Conservation (phyloP, 2,329 filamentous ascomycete genomes). For the Cercospora brassicicola region DNA sequence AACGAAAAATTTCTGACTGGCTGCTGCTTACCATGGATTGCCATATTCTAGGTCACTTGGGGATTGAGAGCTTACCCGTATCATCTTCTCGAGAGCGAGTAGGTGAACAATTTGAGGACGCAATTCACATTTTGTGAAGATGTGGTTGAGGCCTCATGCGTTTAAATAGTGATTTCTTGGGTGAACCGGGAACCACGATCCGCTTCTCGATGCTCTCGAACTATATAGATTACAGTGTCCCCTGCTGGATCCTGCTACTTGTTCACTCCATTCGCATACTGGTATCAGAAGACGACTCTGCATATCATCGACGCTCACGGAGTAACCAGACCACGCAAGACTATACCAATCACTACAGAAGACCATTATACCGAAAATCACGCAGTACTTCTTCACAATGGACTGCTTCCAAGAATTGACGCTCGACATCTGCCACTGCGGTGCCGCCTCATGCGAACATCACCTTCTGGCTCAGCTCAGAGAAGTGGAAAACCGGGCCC, state of each 20-base stretch:
- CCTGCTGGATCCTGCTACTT: background rate
- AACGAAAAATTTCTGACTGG: background rate
- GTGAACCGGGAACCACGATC: background rate
- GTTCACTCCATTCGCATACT: background rate
- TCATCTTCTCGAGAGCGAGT: background rate
- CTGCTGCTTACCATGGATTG: background rate
- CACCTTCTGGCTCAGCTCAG: background rate
- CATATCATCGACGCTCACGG: background rate
- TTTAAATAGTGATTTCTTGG: background rate
- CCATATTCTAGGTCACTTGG: constrained; percentile 3
- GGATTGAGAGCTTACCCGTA: background rate
- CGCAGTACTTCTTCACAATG: background rate
- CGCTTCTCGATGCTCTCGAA: background rate
- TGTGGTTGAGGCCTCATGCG: background rate
- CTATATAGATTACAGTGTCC: background rate
- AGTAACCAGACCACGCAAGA: background rate
- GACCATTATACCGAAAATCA: background rate
- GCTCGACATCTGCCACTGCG: background rate
- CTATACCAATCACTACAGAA: background rate
- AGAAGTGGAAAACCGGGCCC: background rate
- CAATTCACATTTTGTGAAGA: background rate
- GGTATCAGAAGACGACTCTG: background rate
- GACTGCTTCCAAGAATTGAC: background rate
- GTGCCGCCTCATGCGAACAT: background rate
- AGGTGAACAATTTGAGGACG: background rate